phyloP scores from a whole-genome alignment of 2,329 filamentous ascomycete species.

The Diplocarpon rosae region DNA sequence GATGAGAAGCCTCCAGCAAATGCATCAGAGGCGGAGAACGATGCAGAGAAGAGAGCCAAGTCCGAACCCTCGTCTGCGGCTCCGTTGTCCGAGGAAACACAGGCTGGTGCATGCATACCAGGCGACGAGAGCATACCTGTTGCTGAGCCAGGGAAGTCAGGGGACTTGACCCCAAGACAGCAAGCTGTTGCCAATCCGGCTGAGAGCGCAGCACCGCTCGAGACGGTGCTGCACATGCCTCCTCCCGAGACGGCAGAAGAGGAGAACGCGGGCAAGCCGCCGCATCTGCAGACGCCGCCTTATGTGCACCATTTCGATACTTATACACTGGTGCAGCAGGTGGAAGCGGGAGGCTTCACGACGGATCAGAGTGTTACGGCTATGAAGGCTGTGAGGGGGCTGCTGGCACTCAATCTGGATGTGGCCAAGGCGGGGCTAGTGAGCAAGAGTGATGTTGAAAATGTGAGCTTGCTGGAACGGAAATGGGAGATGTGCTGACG shows the following conservation, averaged over 20 bases:
- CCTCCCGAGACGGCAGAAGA: constrained; percentile 31
- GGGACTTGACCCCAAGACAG: not conserved
- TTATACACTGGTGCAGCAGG: constrained; percentile 74
- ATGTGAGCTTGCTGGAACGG: constrained; percentile 33
- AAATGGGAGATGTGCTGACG: not conserved
- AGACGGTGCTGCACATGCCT: constrained; percentile 39
- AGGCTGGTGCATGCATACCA: constrained; percentile 17
- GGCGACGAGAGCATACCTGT: constrained; percentile 11
- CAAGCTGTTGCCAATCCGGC: constrained; percentile 27
- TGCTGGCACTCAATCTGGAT: constrained; percentile 70
- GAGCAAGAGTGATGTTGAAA: constrained; percentile 86
- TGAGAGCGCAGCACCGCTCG: constrained; percentile 32
- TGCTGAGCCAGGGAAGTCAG: constrained; percentile 1
- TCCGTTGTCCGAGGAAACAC: constrained; percentile 22
- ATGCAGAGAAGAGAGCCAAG: not conserved
- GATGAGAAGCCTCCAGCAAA: not conserved
- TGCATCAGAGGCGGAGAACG: not conserved
- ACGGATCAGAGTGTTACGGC: constrained; percentile 65
- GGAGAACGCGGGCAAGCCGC: constrained; percentile 38
- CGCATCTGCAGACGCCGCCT: constrained; percentile 60
- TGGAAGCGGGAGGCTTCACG: constrained; percentile 61
- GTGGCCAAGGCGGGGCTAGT: constrained; percentile 71
- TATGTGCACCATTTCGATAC: constrained; percentile 97
- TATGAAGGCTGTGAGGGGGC: constrained; percentile 82
- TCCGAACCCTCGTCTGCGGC: constrained; percentile 12